Conservation (phyloP, 2,329 filamentous ascomycete genomes). For the Claviceps sp. region DNA sequence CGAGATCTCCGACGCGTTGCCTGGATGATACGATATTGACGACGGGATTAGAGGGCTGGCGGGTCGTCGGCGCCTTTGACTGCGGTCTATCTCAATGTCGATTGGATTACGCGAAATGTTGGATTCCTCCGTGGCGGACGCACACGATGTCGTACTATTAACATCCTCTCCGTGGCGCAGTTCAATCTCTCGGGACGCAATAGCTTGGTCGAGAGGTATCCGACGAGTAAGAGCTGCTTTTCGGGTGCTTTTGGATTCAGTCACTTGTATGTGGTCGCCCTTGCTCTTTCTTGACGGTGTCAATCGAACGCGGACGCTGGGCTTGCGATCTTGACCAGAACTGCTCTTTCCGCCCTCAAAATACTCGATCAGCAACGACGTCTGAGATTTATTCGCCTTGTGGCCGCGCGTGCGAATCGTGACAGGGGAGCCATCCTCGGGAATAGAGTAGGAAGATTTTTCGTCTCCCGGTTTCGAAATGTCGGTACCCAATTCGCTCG, state of each 20-base stretch:
- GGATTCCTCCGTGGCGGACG: constrained; percentile 67
- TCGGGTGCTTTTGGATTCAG: constrained; percentile 60
- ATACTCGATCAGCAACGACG: constrained; percentile 86
- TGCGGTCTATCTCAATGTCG: constrained; percentile 73
- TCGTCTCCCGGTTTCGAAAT: constrained; percentile 54
- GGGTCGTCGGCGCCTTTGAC: constrained; percentile 42
- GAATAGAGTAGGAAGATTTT: constrained; percentile 66
- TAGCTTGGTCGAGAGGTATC: constrained; percentile 37
- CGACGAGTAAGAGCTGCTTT: constrained; percentile 46
- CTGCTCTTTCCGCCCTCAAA: constrained; percentile 67
- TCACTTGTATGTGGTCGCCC: constrained; percentile 75
- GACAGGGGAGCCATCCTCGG: constrained; percentile 79
- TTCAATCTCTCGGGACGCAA: constrained; percentile 29
- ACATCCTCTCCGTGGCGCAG: constrained; percentile 44
- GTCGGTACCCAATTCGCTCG: constrained; percentile 50
- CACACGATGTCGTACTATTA: constrained; percentile 57
- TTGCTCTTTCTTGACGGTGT: constrained; percentile 61
- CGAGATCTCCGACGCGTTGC: constrained; percentile 75
- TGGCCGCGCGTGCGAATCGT: constrained; percentile 71
- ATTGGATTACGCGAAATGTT: constrained; percentile 66
- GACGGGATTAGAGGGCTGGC: constrained; percentile 56
- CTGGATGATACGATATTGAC: constrained; percentile 45
- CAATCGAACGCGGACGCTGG: constrained; percentile 67
- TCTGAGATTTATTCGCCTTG: constrained; percentile 56
- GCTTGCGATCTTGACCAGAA: constrained; percentile 50